Evolutionary conservation across 2,329 filamentous ascomycete genomes (phyloP).

Genomic region (Aspergillus clavatus): DNA sequence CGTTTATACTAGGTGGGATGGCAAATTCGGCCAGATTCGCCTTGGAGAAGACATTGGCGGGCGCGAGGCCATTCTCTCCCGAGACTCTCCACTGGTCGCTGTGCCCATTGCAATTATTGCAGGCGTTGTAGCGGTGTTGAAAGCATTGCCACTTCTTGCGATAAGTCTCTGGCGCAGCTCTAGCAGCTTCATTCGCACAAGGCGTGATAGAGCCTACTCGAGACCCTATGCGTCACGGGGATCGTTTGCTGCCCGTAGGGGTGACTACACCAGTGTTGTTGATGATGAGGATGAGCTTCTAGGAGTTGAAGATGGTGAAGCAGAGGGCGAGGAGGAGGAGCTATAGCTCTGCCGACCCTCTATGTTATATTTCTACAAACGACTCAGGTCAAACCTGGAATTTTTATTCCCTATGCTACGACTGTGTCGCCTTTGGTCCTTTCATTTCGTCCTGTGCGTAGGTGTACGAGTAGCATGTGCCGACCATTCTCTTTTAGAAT

Average conservation of each 20-base stretch:
- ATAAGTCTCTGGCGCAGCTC: conserved; percentile 67
- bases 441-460: too few relatives aligned
- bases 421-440: too few relatives aligned
- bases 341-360: conserved; percentile 15
- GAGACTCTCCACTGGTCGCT: conserved; percentile 70
- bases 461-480: too few relatives aligned
- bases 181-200: conserved; percentile 47
- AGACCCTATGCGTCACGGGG: conserved; percentile 80
- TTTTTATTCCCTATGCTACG: too few relatives aligned
- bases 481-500: too few relatives aligned
- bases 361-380: too few relatives aligned
- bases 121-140: conserved; percentile 71
- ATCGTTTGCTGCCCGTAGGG: conserved; percentile 78
- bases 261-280: conserved; percentile 85
- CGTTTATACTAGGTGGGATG: conserved; percentile 77
- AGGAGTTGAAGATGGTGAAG: conserved; percentile 80
- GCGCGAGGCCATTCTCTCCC: conserved; percentile 51
- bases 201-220: conserved; percentile 45
- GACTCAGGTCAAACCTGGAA: too few relatives aligned
- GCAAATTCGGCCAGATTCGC: conserved; percentile 87
- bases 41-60: conserved; percentile 61
- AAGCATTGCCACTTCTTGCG: conserved; percentile 67
- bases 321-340: conserved; percentile 78
- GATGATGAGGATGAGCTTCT: conserved; percentile 92
- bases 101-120: conserved; percentile 76